Conservation (phyloP, 2,329 filamentous ascomycete species). For the Penicillium sp. region DNA sequence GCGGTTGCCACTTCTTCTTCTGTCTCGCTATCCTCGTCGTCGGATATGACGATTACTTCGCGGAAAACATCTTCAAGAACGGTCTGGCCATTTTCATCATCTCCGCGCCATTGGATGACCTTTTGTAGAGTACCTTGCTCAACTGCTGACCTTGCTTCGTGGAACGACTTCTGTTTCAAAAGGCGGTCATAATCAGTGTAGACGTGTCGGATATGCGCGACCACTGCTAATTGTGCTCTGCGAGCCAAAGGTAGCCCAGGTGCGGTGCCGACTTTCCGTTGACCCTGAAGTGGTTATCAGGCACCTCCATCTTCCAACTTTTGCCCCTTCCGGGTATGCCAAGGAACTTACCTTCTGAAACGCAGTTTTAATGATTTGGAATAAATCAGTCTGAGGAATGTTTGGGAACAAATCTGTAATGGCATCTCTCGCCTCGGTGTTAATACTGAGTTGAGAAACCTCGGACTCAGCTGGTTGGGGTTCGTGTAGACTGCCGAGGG, state of each 20-base stretch:
- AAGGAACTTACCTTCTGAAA: constrained; percentile 51
- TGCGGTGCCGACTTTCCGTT: constrained; percentile 55
- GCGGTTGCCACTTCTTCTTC: constrained; percentile 33
- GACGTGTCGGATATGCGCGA: constrained; percentile 57
- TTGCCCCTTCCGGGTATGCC: neutral
- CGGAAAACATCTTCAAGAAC: constrained; percentile 59
- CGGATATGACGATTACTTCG: constrained; percentile 60
- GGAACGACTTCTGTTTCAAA: constrained; percentile 49
- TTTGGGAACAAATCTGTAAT: constrained; percentile 60
- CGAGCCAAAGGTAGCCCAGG: constrained; percentile 51
- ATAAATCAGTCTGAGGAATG: constrained; percentile 55
- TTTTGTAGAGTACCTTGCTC: constrained; percentile 53
- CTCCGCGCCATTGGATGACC: constrained; percentile 59
- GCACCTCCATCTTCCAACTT: constrained; percentile 6
- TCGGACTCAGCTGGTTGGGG: constrained; percentile 27
- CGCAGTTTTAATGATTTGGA: constrained; percentile 55
- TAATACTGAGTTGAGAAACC: constrained; percentile 44
- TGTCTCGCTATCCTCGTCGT: constrained; percentile 52
- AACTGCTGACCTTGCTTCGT: constrained; percentile 51
- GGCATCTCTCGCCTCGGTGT: constrained; percentile 54
- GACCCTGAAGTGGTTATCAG: constrained; percentile 40
- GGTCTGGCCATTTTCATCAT: constrained; percentile 49
- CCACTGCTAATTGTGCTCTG: constrained; percentile 57
- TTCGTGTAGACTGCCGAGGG: constrained; percentile 23
- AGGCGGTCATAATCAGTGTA: constrained; percentile 60